A percentile compares a stretch with the other conserved stretches of the same genome.
phyloP scores from a whole-genome alignment of 305 asterid genomes.

The Fraxinus sp. region DNA sequence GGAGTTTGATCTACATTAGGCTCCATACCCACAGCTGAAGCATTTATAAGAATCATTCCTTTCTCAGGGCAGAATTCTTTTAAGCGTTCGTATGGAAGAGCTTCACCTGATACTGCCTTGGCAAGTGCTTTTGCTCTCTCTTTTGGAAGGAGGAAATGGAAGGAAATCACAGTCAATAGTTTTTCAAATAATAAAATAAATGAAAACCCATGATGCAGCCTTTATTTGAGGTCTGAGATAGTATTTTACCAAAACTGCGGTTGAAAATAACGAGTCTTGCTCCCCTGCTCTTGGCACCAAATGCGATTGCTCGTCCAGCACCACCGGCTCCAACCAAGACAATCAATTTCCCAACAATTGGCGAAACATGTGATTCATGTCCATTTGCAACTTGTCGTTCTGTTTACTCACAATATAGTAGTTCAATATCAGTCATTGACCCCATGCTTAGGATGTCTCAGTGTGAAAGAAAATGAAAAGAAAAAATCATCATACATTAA shows the following conservation, averaged over 20 bases:
- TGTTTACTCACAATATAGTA: slow-evolving; percentile 22
- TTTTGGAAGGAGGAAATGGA: slow-evolving; percentile 6
- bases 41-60: slow-evolving; percentile 70
- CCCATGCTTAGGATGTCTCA: neutral
- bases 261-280: slow-evolving; percentile 63
- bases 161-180: neutral
- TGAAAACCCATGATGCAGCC: neutral
- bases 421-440: neutral
- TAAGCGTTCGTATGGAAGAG: slow-evolving; percentile 47
- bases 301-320: slow-evolving; percentile 69
- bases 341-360: slow-evolving; percentile 52
- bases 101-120: slow-evolving; percentile 61
- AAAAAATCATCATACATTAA: too few species aligned
- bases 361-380: slow-evolving; percentile 40
- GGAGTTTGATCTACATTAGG: slow-evolving; percentile 56
- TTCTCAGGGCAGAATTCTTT: slow-evolving; percentile 44
- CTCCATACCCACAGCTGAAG: slow-evolving; percentile 69
- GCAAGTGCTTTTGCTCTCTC: slow-evolving; percentile 72
- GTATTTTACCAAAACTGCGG: slow-evolving; percentile 50
- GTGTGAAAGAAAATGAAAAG: neutral
- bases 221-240: neutral
- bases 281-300: slow-evolving; percentile 67
- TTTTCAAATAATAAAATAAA: neutral
- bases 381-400: slow-evolving; percentile 34
- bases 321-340: slow-evolving; percentile 81